Conservation (phyloP, 2,329 filamentous ascomycete genomes). For the Boeremia exigua region DNA sequence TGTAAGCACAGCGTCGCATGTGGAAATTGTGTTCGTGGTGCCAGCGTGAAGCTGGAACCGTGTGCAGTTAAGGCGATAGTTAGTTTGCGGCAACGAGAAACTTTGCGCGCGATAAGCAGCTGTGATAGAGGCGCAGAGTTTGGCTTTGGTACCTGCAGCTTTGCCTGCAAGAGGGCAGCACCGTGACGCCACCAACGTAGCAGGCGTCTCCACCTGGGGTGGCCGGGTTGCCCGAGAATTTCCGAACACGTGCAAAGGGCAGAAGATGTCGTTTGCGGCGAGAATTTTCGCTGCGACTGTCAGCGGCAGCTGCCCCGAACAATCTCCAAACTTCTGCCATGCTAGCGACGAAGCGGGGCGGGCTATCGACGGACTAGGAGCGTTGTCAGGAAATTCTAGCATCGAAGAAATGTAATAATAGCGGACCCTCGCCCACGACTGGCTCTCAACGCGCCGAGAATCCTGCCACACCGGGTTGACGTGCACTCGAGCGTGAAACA, state of each 20-base stretch:
- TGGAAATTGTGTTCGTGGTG: slow-evolving; percentile 4
- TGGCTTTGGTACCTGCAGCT: slow-evolving; percentile 16
- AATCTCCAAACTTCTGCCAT: slow-evolving; percentile 25
- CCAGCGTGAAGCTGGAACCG: slow-evolving; percentile 11
- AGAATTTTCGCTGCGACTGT: slow-evolving; percentile 27
- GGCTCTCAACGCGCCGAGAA: slow-evolving; percentile 13
- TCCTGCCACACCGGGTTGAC: slow-evolving; percentile 13
- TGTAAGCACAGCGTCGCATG: slow-evolving; percentile 12
- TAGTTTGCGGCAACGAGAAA: slow-evolving; percentile 1
- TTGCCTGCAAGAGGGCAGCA: slow-evolving; percentile 20
- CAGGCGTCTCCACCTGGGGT: slow-evolving; percentile 16
- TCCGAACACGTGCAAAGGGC: slow-evolving; percentile 20
- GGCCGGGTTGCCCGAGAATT: slow-evolving; percentile 12
- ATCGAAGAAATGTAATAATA: slow-evolving; percentile 33
- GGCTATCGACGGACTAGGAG: slow-evolving; percentile 31
- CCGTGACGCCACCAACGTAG: slow-evolving; percentile 28
- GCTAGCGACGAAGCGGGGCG: slow-evolving; percentile 30
- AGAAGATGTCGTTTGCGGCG: slow-evolving; percentile 23
- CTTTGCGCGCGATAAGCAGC: slow-evolving; percentile 9
- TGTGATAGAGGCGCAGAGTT: slow-evolving; percentile 17
- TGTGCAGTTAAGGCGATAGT: background rate
- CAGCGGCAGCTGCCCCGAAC: slow-evolving; percentile 32
- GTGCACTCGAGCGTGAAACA: slow-evolving; percentile 4
- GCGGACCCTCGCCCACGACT: slow-evolving; percentile 23
- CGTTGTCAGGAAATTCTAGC: slow-evolving; percentile 29